Percentiles rank a stretch among this genome's conserved stretches.
Evolutionary conservation across 805 yeast species (phyloP).

Genomic region (Wickerhamomyces bovis): DNA sequence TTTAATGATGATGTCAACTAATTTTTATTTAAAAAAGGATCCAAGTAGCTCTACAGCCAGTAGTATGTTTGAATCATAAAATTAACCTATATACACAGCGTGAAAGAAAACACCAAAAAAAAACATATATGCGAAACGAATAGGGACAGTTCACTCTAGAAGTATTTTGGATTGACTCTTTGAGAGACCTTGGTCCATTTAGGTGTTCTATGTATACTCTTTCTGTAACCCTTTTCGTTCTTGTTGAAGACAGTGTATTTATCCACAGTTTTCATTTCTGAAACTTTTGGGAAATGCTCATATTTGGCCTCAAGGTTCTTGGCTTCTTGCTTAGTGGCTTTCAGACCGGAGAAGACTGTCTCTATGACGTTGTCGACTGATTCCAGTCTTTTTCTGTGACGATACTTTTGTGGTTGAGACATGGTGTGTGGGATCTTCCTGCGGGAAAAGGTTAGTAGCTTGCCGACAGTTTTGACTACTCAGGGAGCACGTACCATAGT

Average conservation of each 20-base stretch:
- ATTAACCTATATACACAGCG: constrained; percentile 12
- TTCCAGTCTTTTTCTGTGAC: constrained; percentile 81
- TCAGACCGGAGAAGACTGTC: constrained; percentile 47
- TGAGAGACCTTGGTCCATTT: constrained; percentile 85
- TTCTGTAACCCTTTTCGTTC: constrained; percentile 73
- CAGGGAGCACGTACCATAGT: constrained; percentile 42
- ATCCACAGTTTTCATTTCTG: constrained; percentile 73
- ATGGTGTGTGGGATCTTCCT: constrained; percentile 75
- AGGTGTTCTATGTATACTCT: constrained; percentile 81
- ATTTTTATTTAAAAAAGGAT: too few species aligned
- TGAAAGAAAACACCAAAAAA: background rate
- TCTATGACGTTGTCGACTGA: constrained; percentile 76
- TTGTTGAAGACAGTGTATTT: constrained; percentile 84
- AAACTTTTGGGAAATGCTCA: constrained; percentile 65
- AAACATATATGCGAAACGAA: background rate
- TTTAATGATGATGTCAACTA: background rate
- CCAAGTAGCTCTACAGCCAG: background rate
- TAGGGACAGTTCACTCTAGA: constrained; percentile 6
- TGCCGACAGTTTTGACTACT: constrained; percentile 12
- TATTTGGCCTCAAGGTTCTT: constrained; percentile 25
- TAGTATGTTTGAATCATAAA: background rate
- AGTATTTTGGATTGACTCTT: constrained; percentile 63
- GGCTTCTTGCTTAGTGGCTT: constrained; percentile 11
- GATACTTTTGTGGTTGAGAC: constrained; percentile 71
- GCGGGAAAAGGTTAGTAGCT: constrained; percentile 10